These are phyloP conservation scores for Phlegmacium glaucopus DNA, from an alignment of 768 basidiomycete species.

Conservation along the genomic window DNA sequence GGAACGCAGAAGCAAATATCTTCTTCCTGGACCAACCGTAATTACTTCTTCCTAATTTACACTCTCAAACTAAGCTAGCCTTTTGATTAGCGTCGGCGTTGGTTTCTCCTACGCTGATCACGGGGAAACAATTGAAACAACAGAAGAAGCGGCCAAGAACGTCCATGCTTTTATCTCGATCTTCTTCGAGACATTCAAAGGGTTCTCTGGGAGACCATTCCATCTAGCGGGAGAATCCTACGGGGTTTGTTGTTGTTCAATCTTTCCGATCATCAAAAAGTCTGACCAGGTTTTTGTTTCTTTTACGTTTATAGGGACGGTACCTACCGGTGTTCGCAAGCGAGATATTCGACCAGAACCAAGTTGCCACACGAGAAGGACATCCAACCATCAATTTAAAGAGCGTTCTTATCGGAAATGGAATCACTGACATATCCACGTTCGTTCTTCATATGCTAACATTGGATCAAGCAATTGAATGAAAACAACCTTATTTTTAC, in stretches of 20 bases:
- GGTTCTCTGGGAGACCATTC: constrained; percentile 64
- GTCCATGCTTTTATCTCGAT: constrained; percentile 73
- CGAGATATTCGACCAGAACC: constrained; percentile 72
- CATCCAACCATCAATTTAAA: constrained; percentile 61
- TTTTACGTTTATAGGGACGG: constrained; percentile 42
- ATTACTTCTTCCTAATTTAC: constrained; percentile 6
- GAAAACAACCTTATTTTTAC: background rate
- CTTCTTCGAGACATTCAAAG: constrained; percentile 76
- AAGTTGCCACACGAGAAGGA: constrained; percentile 46
- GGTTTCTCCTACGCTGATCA: constrained; percentile 72
- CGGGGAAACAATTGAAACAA: constrained; percentile 66
- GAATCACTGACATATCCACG: constrained; percentile 42
- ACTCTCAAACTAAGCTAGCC: background rate
- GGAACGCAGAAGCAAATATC: constrained; percentile 65
- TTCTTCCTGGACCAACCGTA: constrained; percentile 72
- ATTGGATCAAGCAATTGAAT: background rate
- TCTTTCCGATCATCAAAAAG: constrained; percentile 10
- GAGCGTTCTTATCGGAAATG: constrained; percentile 69
- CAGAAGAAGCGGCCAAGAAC: constrained; percentile 78
- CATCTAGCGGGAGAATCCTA: constrained; percentile 82
- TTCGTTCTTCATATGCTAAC: constrained; percentile 6
- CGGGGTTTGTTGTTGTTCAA: constrained; percentile 39
- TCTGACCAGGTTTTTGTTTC: background rate
- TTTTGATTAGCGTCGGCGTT: constrained; percentile 50
- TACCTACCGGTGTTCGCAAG: constrained; percentile 74